Conservation (phyloP, 371 early-diverging fungal genomes). For the Basidiobolus meristosporus region DNA sequence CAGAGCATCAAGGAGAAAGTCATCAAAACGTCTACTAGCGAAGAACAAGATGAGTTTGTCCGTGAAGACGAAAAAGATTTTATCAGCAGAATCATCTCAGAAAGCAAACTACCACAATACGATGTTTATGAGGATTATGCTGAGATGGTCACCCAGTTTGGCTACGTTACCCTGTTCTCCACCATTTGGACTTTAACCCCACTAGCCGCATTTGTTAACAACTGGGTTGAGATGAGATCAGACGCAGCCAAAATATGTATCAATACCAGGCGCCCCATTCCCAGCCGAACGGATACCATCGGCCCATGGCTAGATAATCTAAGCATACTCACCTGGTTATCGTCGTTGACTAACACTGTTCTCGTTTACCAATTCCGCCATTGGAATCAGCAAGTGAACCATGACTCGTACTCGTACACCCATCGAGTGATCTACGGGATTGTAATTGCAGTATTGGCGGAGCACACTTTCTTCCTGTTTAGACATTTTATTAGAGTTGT, state of each 20-base stretch:
- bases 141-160: slow-evolving; percentile 66
- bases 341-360: background rate
- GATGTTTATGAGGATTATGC: slow-evolving; percentile 74
- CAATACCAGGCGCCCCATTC: slow-evolving; percentile 58
- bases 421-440: too few species aligned
- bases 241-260: slow-evolving; percentile 77
- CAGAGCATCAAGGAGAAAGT: slow-evolving; percentile 1
- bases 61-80: slow-evolving; percentile 16
- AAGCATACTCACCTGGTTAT: slow-evolving; percentile 8
- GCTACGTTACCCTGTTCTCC: slow-evolving; percentile 73
- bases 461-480: background rate
- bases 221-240: slow-evolving; percentile 71
- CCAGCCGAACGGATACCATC: slow-evolving; percentile 59
- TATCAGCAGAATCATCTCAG: slow-evolving; percentile 19
- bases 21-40: slow-evolving; percentile 3
- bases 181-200: slow-evolving; percentile 69
- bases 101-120: slow-evolving; percentile 47
- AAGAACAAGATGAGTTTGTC: slow-evolving; percentile 1
- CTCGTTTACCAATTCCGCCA: background rate
- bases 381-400: background rate
- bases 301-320: slow-evolving; percentile 72
- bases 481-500: background rate
- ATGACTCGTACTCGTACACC: background rate
- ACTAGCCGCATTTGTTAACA: slow-evolving; percentile 59
- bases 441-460: background rate